Conservation (phyloP, 75 land plant species). For the Adiantum capillusveneris region DNA sequence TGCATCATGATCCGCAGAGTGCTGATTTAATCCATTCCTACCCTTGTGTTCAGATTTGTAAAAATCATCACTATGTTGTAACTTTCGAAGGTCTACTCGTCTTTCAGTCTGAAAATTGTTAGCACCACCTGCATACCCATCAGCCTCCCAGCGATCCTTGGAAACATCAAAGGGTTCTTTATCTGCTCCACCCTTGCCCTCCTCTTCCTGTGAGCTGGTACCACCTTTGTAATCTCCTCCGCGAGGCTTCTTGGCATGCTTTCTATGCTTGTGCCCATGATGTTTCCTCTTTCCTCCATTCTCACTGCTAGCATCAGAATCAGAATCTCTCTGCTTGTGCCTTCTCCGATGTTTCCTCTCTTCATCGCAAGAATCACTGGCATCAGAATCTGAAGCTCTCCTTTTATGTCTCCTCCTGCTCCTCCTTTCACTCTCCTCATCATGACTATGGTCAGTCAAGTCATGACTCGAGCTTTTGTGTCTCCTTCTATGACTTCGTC, state of each 20-base stretch:
- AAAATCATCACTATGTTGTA: too few relatives aligned
- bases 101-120: too few relatives aligned
- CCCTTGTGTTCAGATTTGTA: too few relatives aligned
- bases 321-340: neutral
- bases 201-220: neutral
- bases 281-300: neutral
- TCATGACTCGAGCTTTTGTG: constrained; percentile 13
- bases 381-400: constrained; percentile 18
- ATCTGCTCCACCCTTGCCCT: neutral
- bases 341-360: constrained; percentile 25
- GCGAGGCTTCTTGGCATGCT: constrained; percentile 6
- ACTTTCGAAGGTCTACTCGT: too few relatives aligned
- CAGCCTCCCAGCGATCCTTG: too few relatives aligned
- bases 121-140: too few relatives aligned
- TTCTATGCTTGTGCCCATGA: constrained; percentile 6
- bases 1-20: too few relatives aligned
- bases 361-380: constrained; percentile 27
- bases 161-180: too few relatives aligned
- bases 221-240: constrained; percentile 5
- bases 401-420: constrained; percentile 15
- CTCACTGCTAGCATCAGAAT: neutral
- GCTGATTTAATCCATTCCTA: too few relatives aligned
- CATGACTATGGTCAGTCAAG: neutral
- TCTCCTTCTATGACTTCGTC: constrained; percentile 21
- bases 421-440: neutral